These are phyloP conservation scores for Ceratocystis variospora DNA, from an alignment of 2,329 filamentous ascomycete genomes.

Conservation along the genomic window DNA sequence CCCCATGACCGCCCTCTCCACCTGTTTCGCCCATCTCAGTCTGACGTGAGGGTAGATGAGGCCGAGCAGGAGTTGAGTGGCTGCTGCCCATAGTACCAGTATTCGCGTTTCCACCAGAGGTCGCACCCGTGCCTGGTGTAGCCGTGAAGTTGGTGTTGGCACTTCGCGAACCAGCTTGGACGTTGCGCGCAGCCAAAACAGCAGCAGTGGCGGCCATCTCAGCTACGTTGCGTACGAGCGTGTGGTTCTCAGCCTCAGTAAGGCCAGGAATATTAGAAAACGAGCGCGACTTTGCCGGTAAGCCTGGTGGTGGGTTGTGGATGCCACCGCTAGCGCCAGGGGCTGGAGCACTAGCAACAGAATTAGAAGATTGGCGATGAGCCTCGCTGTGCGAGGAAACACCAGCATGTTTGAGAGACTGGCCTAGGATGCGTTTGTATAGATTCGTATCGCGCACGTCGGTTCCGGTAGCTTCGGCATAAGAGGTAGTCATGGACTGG, in stretches of 20 bases:
- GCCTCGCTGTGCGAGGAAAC: constrained; percentile 40
- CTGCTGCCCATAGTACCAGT: neutral
- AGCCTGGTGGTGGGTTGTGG: constrained; percentile 25
- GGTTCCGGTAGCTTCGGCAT: constrained; percentile 37
- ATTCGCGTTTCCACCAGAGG: neutral
- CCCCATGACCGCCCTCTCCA: constrained; percentile 41
- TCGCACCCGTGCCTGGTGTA: neutral
- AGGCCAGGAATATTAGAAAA: constrained; percentile 51
- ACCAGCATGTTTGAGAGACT: constrained; percentile 65
- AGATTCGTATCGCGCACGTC: constrained; percentile 79
- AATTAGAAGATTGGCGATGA: constrained; percentile 29
- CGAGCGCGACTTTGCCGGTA: constrained; percentile 35
- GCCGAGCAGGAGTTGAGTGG: neutral
- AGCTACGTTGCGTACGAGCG: constrained; percentile 71
- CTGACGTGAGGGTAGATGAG: constrained; percentile 6
- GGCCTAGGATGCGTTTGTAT: constrained; percentile 85
- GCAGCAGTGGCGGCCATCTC: constrained; percentile 90
- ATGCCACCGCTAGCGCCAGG: constrained; percentile 23
- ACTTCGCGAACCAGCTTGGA: constrained; percentile 23
- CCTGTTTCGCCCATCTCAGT: constrained; percentile 25
- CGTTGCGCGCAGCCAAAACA: constrained; percentile 72
- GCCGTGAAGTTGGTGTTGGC: neutral
- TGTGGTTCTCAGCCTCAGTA: constrained; percentile 67
- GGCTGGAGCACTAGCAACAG: constrained; percentile 28
- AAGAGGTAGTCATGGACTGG: constrained; percentile 20